phyloP scores from a whole-genome alignment of 176 grass and related monocot genomes.

The Panicum miliaceum region DNA sequence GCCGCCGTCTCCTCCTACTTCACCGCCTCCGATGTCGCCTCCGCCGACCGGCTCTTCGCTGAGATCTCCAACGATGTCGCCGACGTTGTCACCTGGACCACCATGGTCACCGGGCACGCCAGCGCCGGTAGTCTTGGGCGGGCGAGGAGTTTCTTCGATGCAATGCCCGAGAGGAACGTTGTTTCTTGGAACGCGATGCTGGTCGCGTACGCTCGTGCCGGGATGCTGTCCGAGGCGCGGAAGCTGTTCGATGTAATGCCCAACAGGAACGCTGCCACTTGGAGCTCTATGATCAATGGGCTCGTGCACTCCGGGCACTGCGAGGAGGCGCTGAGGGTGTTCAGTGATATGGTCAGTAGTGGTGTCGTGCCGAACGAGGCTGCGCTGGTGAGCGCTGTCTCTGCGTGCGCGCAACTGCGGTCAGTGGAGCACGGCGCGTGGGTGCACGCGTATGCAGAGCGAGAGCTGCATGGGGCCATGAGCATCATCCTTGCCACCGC shows the following conservation, averaged over 20 bases:
- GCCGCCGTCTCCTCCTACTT: conserved; percentile 53
- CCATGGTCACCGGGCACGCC: conserved; percentile 52
- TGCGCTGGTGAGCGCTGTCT: conserved; percentile 46
- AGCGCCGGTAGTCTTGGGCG: conserved; percentile 18
- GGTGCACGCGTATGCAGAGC: conserved; percentile 42
- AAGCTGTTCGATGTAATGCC: conserved; percentile 50
- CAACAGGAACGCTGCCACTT: conserved; percentile 47
- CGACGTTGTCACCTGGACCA: conserved; percentile 64
- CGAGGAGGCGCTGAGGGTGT: conserved; percentile 47
- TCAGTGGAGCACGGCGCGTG: conserved; percentile 48
- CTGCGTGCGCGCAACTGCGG: conserved; percentile 49
- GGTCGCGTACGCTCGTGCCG: conserved; percentile 24
- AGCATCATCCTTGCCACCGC: conserved; percentile 54
- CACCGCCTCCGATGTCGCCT: conserved; percentile 45
- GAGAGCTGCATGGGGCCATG: conserved; percentile 33
- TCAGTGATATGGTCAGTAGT: conserved; percentile 24
- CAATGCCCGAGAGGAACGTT: conserved; percentile 52
- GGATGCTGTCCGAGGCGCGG: conserved; percentile 43
- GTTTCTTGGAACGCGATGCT: conserved; percentile 57
- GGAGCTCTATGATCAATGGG: conserved; percentile 47
- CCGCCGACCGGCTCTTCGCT: conserved; percentile 56
- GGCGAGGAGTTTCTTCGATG: conserved; percentile 49
- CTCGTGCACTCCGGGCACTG: conserved; percentile 35
- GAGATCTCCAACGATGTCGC: conserved; percentile 32
- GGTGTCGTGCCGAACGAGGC: conserved; percentile 37